These are phyloP conservation scores for Clonostachys rosea DNA, from an alignment of 2,329 filamentous ascomycete genomes.

Conservation along the genomic window DNA sequence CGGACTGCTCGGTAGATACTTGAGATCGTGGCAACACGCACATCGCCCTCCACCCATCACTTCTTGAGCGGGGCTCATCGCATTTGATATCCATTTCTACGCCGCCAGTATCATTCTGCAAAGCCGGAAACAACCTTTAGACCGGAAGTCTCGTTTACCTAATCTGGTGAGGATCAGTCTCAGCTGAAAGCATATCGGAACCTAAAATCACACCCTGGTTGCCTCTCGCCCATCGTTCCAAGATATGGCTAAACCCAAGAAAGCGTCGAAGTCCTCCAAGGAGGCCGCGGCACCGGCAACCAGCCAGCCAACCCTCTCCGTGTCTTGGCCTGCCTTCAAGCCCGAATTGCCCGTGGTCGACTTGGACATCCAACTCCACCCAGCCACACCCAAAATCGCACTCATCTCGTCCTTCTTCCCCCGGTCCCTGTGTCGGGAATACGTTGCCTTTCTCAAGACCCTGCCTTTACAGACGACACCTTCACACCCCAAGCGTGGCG, in stretches of 20 bases:
- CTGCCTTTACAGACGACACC: conserved; percentile 76
- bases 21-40: too few relatives aligned
- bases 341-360: conserved; percentile 63
- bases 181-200: too few relatives aligned
- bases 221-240: too few relatives aligned
- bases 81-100: too few relatives aligned
- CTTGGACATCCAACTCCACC: conserved; percentile 53
- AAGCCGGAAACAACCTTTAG: too few relatives aligned
- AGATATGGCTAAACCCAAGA: conserved; percentile 24
- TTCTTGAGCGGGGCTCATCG: too few relatives aligned
- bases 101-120: too few relatives aligned
- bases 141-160: too few relatives aligned
- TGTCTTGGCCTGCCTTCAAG: conserved; percentile 63
- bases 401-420: conserved; percentile 73
- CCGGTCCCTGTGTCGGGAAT: conserved; percentile 67
- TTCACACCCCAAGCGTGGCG: conserved; percentile 70
- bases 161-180: too few relatives aligned
- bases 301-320: neutral
- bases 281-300: neutral
- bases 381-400: conserved; percentile 57
- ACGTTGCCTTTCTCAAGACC: conserved; percentile 65
- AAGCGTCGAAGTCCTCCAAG: conserved; percentile 4
- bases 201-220: too few relatives aligned
- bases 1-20: too few relatives aligned
- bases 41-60: too few relatives aligned